Evolutionary conservation across 2,329 filamentous ascomycete genomes (phyloP), one percentile per base, ranked within the genome.

Genomic region (Tolypocladium sp.): DNA sequence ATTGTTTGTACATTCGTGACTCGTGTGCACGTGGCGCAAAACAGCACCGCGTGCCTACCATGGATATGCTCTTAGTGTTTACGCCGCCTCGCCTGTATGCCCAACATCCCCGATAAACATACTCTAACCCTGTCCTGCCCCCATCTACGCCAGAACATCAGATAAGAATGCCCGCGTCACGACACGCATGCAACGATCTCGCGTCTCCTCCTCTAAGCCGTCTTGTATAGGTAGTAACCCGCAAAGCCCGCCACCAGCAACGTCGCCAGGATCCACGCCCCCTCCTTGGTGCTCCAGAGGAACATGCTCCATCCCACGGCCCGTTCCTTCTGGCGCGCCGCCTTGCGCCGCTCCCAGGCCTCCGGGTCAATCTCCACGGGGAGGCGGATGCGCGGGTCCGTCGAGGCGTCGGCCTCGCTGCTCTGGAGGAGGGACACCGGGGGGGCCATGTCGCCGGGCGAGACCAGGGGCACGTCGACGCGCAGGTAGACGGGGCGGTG

Each of bases 401-500:
- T 57, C 57, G 65, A 68, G 44, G 68, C 63, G 25, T 55, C 37
- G 20, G 53, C 57, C 40, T 38, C 59, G 38, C 58, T 55, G 53
- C 55, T 57, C 27, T 57, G 42, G 15, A 59, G 55, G 7, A 55
- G 46, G 6, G 60, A 60, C n/a, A 63, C 60, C 17, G 73, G 68
- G 3, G 76, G 74, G 4, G 66, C 62, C 42, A 83, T 70, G 51
- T 74, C 72, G 12, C 70, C 67, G 2, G 72, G 71, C 13, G 71
- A 66, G 55, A 84, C 64, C 7, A 91, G 74, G 1, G 90, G 88
- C 20, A 97, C 80, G 0, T 78, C 76, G 9, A 87, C 78, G 4
- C 88, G 83, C 30, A 96, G 77, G 55, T 85, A 89, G 3, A 97
- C 94, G 8, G 92, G 83, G 37, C 91, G 85, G 74, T 99, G 94